phyloP scores from a whole-genome alignment of 1,284 basidiomycete species.

The Sutorius eximius region DNA sequence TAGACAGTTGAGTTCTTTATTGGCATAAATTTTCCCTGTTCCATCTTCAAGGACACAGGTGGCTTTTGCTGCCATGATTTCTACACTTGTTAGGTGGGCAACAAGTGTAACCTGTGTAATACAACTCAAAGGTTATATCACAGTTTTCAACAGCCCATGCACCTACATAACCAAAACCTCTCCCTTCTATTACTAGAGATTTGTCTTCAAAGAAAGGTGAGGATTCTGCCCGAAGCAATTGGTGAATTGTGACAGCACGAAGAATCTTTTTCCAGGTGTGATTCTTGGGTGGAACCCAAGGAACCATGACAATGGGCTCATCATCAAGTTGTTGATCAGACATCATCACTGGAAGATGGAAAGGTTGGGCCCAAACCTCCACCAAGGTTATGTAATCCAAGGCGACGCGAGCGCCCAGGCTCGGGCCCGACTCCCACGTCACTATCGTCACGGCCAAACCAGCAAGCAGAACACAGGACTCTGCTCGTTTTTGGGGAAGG shows the following conservation, averaged over 20 bases:
- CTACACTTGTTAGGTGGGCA: slow-evolving; percentile 22
- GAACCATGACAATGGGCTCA: neutral
- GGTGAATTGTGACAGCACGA: slow-evolving; percentile 29
- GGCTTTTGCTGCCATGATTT: neutral
- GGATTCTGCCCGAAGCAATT: slow-evolving; percentile 20
- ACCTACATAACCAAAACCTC: slow-evolving; percentile 18
- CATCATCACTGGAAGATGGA: slow-evolving; percentile 8
- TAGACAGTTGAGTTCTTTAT: neutral
- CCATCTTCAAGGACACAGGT: slow-evolving; percentile 31
- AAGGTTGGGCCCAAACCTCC: neutral
- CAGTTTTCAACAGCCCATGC: neutral
- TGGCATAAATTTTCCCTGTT: slow-evolving; percentile 28
- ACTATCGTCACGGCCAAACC: no score
- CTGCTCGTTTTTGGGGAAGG: no score
- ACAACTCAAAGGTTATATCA: neutral
- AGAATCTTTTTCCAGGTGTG: slow-evolving; percentile 7
- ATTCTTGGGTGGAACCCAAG: neutral
- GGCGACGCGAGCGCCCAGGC: no score
- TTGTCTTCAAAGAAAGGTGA: slow-evolving; percentile 11
- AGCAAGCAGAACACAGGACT: no score
- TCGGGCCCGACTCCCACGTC: no score
- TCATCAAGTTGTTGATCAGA: slow-evolving; percentile 8
- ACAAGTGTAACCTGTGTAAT: slow-evolving; percentile 23
- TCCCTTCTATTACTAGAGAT: slow-evolving; percentile 16
- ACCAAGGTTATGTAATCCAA: slow-evolving; percentile 14